Conservation (phyloP, 768 basidiomycete species). For the Daedaleopsis sinensis region DNA sequence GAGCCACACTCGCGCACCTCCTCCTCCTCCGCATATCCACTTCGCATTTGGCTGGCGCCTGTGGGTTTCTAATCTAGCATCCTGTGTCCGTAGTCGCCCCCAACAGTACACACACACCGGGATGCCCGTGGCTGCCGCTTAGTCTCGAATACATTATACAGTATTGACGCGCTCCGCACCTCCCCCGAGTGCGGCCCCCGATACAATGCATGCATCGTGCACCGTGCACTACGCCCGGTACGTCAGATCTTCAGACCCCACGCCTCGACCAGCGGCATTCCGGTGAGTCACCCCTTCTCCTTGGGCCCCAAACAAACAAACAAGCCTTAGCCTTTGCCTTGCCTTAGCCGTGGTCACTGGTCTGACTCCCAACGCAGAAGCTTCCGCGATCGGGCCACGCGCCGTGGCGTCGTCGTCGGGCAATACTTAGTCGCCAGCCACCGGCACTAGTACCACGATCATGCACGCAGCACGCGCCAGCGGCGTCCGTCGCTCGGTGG, state of each 20-base stretch:
- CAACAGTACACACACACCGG: conserved; percentile 13
- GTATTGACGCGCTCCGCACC: neutral
- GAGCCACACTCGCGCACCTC: conserved; percentile 13
- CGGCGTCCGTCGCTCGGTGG: too few relatives aligned
- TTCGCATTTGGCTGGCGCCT: conserved; percentile 17
- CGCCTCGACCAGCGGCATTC: neutral
- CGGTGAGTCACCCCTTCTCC: neutral
- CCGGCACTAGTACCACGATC: too few relatives aligned
- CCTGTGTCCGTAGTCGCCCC: conserved; percentile 18
- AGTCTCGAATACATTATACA: conserved; percentile 21
- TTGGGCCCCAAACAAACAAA: too few relatives aligned
- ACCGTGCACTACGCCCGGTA: too few relatives aligned
- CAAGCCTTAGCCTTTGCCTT: too few relatives aligned
- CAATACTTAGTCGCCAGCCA: too few relatives aligned
- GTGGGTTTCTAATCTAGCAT: conserved; percentile 23
- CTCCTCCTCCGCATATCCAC: conserved; percentile 12
- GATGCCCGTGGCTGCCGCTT: conserved; percentile 15
- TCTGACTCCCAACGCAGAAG: neutral
- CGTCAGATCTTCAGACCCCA: too few relatives aligned
- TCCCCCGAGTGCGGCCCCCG: too few relatives aligned
- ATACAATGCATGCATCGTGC: too few relatives aligned
- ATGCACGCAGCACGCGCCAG: too few relatives aligned
- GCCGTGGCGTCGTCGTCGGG: too few relatives aligned
- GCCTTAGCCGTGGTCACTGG: too few relatives aligned
- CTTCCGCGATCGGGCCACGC: neutral